Conservation (phyloP, 108 stramenopile species). For the Skeletonema menzelii region DNA sequence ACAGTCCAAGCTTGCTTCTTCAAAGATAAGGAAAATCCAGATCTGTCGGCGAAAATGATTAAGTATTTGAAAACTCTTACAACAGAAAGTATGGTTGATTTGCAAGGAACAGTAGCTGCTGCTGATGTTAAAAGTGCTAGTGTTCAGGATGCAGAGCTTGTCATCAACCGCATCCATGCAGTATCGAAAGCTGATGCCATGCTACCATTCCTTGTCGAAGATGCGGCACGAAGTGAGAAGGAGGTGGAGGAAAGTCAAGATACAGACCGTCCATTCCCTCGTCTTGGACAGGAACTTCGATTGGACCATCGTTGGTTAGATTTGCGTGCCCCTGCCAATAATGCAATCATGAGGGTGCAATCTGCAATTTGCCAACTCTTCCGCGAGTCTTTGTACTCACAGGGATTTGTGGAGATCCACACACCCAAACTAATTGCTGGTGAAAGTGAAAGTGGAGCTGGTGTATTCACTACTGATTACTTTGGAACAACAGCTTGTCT, state of each 20-base stretch:
- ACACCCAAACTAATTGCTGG: slow-evolving; percentile 96
- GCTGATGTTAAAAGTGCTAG: slow-evolving; percentile 83
- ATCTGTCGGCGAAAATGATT: slow-evolving; percentile 85
- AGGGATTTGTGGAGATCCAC: slow-evolving; percentile 94
- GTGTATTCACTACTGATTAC: slow-evolving; percentile 97
- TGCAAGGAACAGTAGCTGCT: slow-evolving; percentile 78
- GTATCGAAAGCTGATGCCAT: slow-evolving; percentile 84
- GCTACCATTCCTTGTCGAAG: slow-evolving; percentile 95
- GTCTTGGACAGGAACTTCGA: slow-evolving; percentile 89
- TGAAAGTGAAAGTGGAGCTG: slow-evolving; percentile 95
- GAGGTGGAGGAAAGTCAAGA: slow-evolving; percentile 91
- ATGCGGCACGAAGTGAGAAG: slow-evolving; percentile 88
- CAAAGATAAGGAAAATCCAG: slow-evolving; percentile 92
- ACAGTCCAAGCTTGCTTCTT: slow-evolving; percentile 95
- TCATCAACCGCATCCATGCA: slow-evolving; percentile 80
- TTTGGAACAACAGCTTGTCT: slow-evolving; percentile 95
- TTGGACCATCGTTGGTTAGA: slow-evolving; percentile 96
- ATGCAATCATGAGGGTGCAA: slow-evolving; percentile 93
- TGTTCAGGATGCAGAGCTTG: slow-evolving; percentile 78
- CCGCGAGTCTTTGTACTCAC: slow-evolving; percentile 89
- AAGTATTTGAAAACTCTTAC: slow-evolving; percentile 91
- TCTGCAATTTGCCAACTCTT: slow-evolving; percentile 91
- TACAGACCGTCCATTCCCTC: slow-evolving; percentile 94
- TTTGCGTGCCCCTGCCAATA: slow-evolving; percentile 94
- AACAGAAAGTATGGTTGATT: slow-evolving; percentile 89